Base-by-base conservation (phyloP, 192 early-diverging fungal species). In the Backusella westeae region DNA sequence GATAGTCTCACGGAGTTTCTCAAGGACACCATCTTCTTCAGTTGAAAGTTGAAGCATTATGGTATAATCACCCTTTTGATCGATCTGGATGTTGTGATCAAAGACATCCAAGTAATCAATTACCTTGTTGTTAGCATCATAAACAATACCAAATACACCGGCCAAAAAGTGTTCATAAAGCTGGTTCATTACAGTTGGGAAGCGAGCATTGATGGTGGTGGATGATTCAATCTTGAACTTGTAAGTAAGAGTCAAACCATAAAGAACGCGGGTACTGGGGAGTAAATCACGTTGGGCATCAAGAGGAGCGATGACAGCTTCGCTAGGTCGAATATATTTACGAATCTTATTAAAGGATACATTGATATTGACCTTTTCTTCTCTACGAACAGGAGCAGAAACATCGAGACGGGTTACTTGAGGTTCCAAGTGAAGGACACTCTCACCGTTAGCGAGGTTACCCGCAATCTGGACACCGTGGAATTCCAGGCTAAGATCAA, bases 91-190 rank as follows among this genome's bases (percentile, higher is more conserved):
- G 0, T 74, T 77, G 69, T 90, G 91, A 32, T 92, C 77, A 79
- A 95, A 97, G 32, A 93, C 87, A 83, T 94, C 94, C 63, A 92
- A 83, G 26, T 85, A 88, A 0, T 84, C 88, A 21, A 95, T 68
- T 6, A 92, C 81, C 70, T 90, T 88, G 86, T 95, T 93, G 86
- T 95, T 91, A 14, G 83, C 85, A 79, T 99, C 95, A 78, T 90
- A 96, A 4, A 99, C 36, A 35, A 91, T 87, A 34, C 85, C 80
- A 74, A 86, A 83, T 26, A 95, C 87, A 75, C 90, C 87, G 42
- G 94, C 93, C 5, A 93, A 77, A 74, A 87, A 92, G 71, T 82
- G 87, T 73, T 96, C 98, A 82, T 99, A 99, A 32, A 98, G 82
- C 59, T 88, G 81, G 39, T 89, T 77, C 70, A 87, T 83, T 23